Conservation (phyloP, 2,329 filamentous ascomycete species). For the Trichoderma sp. region DNA sequence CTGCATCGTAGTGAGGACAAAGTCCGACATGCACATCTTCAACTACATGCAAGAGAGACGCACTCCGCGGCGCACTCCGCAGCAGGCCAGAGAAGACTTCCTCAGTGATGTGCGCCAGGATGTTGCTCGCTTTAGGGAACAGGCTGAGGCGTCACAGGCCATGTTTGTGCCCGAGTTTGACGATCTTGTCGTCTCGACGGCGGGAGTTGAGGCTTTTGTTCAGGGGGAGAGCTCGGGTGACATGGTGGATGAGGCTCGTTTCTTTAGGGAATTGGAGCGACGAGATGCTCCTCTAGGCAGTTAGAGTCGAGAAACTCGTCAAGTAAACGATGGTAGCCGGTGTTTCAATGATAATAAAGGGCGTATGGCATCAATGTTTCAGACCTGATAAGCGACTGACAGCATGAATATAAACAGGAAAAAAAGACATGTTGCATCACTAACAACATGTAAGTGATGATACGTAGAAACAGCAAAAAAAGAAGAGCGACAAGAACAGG, state of each 20-base stretch:
- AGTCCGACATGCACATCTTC: neutral
- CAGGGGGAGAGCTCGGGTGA: neutral
- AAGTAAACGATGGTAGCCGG: too few relatives aligned
- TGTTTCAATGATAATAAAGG: too few relatives aligned
- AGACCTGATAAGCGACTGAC: neutral
- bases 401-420: neutral
- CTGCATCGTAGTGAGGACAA: neutral
- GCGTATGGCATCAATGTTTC: neutral
- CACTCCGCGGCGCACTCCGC: neutral
- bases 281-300: too few relatives aligned
- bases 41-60: neutral
- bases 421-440: too few relatives aligned
- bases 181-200: neutral
- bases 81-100: neutral
- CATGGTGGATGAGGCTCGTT: neutral
- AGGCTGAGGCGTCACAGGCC: neutral
- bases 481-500: slow-evolving; percentile 17
- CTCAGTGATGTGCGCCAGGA: neutral
- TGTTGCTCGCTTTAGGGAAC: neutral
- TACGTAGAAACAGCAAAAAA: neutral
- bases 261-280: neutral
- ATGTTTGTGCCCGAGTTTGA: neutral
- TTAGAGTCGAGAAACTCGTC: too few relatives aligned
- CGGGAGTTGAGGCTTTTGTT: neutral
- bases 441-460: neutral